Evolutionary conservation across 2,329 filamentous ascomycete species (phyloP), one percentile per base, ranked within the genome.

Genomic region (Lachnellula occidentalis): DNA sequence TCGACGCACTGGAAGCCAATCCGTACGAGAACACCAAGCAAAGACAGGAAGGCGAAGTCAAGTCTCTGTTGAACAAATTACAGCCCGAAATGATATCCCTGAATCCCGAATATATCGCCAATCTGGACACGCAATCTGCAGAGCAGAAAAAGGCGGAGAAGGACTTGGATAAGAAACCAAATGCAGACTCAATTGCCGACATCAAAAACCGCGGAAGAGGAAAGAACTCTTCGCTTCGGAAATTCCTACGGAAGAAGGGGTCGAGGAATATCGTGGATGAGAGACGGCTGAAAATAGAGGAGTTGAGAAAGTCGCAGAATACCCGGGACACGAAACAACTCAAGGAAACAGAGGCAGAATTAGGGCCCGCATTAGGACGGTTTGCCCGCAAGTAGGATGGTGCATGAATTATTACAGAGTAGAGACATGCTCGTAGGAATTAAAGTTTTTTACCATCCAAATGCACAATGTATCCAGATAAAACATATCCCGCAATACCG

Each of bases 31-130:
- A 87, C 51, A 80, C 78, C 66, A 95, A 94, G 74, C 92, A 97
- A 74, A 83, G 94, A 66, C 92, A 95, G 72, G 94, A 99, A 73
- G 80, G 81, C 49, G 94, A 99, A 72, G 91, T 99, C 70, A 90
- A 88, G 76, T 78, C 82, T 12, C 78, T 99, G 60, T 82, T 99
- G 64, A 95, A 95, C 78, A 99, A 99, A 76, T 78, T 99, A 47
- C 85, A 92, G 66, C 92, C 94, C 3, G 92, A 96, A 68, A 99
- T 97, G 90, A 99, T 99, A 59, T 89, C 90, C 1, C 77, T 99
- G 21, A 87, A 99, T 69, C 92, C 94, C 63, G 88, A 94, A 71
- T 95, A 91, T 68, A 83, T 99, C 64, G 94, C 94, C 53, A 90
- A 85, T 63, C 78, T 99, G 34, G 92, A 99, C 69, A 76, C 91